phyloP scores from a whole-genome alignment of 257 asterid species.

The Voacanga thouarsii region DNA sequence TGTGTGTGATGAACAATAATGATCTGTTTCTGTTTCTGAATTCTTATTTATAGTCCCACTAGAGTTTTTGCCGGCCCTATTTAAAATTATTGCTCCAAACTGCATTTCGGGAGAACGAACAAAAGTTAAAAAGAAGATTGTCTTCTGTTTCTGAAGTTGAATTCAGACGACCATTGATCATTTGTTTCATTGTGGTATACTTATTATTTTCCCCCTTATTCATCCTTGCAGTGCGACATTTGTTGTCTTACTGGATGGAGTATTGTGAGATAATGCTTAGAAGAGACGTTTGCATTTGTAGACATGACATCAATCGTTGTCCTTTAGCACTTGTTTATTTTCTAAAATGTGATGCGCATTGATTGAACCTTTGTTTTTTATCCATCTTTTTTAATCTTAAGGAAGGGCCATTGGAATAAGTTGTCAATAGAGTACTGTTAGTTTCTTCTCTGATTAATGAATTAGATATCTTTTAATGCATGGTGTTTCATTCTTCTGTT shows the following conservation, averaged over 20 bases:
- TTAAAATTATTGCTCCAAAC: not conserved
- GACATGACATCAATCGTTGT: not conserved
- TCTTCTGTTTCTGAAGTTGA: not conserved
- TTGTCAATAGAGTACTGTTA: not conserved
- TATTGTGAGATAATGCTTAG: not conserved
- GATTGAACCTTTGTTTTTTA: not conserved
- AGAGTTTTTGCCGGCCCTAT: slow-evolving; percentile 10
- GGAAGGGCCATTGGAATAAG: not conserved
- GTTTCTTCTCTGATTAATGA: not conserved
- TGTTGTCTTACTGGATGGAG: not conserved
- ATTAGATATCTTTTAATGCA: not conserved
- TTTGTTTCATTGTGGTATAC: not conserved
- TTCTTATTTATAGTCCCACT: not conserved
- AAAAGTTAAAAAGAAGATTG: not conserved
- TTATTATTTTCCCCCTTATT: not conserved
- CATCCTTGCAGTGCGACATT: slow-evolving; percentile 3
- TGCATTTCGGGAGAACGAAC: not conserved
- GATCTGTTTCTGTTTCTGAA: not conserved
- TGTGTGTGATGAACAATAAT: not conserved
- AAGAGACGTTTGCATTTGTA: not conserved
- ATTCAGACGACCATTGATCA: not conserved
- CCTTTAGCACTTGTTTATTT: slow-evolving; percentile 1
- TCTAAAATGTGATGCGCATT: not conserved
- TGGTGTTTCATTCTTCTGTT: not conserved
- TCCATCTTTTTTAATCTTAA: not conserved